Conservation (phyloP, 768 basidiomycete species). For the Tylopilus balloui region DNA sequence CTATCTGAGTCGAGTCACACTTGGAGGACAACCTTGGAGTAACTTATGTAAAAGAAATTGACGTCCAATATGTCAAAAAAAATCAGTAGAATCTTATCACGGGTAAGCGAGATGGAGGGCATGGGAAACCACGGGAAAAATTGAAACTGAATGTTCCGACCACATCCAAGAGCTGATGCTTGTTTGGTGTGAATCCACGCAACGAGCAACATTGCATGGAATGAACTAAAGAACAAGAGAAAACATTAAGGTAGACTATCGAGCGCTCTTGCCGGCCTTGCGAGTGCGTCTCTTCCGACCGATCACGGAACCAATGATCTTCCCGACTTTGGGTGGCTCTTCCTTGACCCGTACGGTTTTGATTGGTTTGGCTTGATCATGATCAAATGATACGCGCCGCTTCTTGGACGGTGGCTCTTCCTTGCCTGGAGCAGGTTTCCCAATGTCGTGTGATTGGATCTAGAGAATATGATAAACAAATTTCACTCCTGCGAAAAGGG, state of each 20-base stretch:
- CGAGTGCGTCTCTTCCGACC: conserved; percentile 76
- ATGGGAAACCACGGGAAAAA: no score
- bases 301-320: conserved; percentile 64
- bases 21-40: no score
- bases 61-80: no score
- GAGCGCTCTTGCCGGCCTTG: conserved; percentile 33
- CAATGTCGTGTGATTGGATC: conserved; percentile 4
- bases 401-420: conserved; percentile 41
- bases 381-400: conserved; percentile 30
- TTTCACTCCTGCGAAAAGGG: background rate
- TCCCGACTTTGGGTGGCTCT: conserved; percentile 28
- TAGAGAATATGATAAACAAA: background rate
- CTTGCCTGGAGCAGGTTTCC: conserved; percentile 1
- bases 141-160: background rate
- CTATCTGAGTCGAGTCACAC: background rate
- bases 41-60: no score
- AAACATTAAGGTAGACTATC: conserved; percentile 7
- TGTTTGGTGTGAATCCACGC: background rate
- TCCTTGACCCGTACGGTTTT: conserved; percentile 20
- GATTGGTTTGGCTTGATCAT: conserved; percentile 21
- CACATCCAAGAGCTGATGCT: background rate
- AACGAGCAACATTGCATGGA: background rate
- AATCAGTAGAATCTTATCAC: no score
- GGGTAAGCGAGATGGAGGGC: no score
- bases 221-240: background rate